These are phyloP conservation scores for Talaromyces sp. DNA, from an alignment of 2,329 filamentous ascomycete genomes.

Conservation along the genomic window DNA sequence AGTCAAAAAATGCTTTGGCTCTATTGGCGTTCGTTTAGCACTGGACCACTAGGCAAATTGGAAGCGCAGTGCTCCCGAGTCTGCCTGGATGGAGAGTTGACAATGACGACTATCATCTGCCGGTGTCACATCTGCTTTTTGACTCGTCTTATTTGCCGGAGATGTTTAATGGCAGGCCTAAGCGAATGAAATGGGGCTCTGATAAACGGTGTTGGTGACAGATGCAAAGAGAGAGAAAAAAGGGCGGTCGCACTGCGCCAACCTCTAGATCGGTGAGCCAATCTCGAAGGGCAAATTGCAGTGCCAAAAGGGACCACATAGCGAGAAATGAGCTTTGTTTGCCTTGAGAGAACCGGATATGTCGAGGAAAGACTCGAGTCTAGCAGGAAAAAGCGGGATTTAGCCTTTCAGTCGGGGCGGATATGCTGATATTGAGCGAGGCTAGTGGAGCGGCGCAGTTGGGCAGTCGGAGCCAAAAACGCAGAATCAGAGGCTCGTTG, in stretches of 20 bases:
- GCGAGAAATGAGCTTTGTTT: conserved; percentile 3
- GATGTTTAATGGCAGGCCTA: not conserved
- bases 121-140: not conserved
- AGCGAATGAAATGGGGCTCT: conserved; percentile 7
- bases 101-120: not conserved
- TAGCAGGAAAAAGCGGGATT: not conserved
- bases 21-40: not conserved
- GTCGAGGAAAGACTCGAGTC: not conserved
- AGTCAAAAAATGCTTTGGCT: not conserved
- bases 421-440: conserved; percentile 3
- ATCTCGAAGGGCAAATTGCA: no score
- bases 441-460: not conserved
- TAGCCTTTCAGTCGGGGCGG: conserved; percentile 8
- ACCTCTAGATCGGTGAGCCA: not conserved
- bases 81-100: conserved; percentile 5
- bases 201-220: conserved; percentile 10
- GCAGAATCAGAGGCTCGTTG: conserved; percentile 5
- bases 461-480: conserved; percentile 2
- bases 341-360: not conserved
- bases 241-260: conserved; percentile 6
- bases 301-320: conserved; percentile 2
- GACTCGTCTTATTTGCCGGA: not conserved
- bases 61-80: conserved; percentile 1
- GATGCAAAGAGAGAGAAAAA: conserved; percentile 8
- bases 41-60: not conserved